Evolutionary conservation across 2,329 filamentous ascomycete species (phyloP), one percentile per base, ranked within the genome.

Genomic region (Paecilomyces sp.): DNA sequence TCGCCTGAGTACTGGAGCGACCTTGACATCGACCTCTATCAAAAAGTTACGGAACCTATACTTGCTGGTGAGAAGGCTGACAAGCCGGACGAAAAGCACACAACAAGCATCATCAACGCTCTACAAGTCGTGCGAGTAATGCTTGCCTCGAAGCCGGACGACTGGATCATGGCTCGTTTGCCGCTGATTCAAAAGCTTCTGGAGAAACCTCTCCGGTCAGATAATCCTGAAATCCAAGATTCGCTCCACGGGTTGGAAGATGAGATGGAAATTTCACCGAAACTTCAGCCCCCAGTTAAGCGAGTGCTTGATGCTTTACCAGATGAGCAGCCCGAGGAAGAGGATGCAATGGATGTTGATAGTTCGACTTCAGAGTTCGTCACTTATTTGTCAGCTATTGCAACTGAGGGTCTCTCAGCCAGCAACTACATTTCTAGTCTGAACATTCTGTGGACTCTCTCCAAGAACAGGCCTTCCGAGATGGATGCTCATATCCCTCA

Each of bases 211-310:
- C 78, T 99, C 58, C 91, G 90, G 67, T 93, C 88, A 2, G 93
- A 97, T 65, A 90, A 92, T 64, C 85, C 91, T 0, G 94, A 99
- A 70, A 86, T 99, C 8, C 95, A 99, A 68, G 93, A 97, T 69
- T 96, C 90, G 69, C 78, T 97, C 33, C 91, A 97, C 74, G 82
- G 87, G 28, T 80, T 86, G 2, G 88, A 92, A 64, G 84, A 87
- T 63, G 84, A 86, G 34, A 84, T 83, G 63, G 88, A 91, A 58
- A 86, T 90, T 54, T 85, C 83, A 18, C 86, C 86, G 6, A 84
- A 87, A 61, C 78, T 96, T 55, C 87, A 88, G 65, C 87, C 94
- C 1, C 88, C 89, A 8, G 77, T 97, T 64, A 86, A 89, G 71
- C 86, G 91, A 50, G 85, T 97, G n/a, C 80, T 99, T 5, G 90